These are phyloP conservation scores for Pyrenochaeta sp. DNA, from an alignment of 2,329 filamentous ascomycete species.

Conservation along the genomic window DNA sequence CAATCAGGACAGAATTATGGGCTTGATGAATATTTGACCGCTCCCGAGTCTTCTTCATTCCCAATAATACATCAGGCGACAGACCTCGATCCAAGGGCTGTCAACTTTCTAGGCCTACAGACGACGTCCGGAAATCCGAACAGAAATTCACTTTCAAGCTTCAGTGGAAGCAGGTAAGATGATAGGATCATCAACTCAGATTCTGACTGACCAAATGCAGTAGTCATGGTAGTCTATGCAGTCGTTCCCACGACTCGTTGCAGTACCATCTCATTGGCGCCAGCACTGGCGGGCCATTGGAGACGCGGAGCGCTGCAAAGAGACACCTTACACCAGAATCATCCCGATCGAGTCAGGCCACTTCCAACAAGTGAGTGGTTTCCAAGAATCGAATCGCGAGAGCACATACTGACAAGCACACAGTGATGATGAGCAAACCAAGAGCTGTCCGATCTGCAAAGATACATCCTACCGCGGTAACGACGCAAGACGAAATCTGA, in stretches of 20 bases:
- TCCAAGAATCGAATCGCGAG: not conserved
- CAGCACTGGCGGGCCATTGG: too few species aligned
- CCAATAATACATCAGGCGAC: too few species aligned
- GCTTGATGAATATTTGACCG: too few species aligned
- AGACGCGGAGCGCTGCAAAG: not conserved
- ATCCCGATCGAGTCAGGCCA: not conserved
- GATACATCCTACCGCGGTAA: constrained; percentile 3
- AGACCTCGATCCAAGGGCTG: too few species aligned
- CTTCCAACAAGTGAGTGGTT: not conserved
- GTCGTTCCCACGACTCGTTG: not conserved
- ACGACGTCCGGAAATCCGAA: not conserved
- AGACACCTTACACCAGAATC: not conserved
- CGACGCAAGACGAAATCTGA: constrained; percentile 6
- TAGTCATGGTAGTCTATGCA: not conserved
- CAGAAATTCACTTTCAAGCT: not conserved
- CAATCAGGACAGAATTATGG: too few species aligned
- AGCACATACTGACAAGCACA: not conserved
- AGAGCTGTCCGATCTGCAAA: constrained; percentile 3
- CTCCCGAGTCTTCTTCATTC: too few species aligned
- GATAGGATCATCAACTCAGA: not conserved
- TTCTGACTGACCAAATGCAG: not conserved
- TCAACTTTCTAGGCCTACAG: too few species aligned
- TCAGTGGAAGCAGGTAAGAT: constrained; percentile 1
- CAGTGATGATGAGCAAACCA: not conserved
- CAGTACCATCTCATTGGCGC: constrained; percentile 7